Evolutionary conservation across 768 basidiomycete species (phyloP), one percentile per base, ranked within the genome.

Genomic region (Kwoniella mangroviensis): DNA sequence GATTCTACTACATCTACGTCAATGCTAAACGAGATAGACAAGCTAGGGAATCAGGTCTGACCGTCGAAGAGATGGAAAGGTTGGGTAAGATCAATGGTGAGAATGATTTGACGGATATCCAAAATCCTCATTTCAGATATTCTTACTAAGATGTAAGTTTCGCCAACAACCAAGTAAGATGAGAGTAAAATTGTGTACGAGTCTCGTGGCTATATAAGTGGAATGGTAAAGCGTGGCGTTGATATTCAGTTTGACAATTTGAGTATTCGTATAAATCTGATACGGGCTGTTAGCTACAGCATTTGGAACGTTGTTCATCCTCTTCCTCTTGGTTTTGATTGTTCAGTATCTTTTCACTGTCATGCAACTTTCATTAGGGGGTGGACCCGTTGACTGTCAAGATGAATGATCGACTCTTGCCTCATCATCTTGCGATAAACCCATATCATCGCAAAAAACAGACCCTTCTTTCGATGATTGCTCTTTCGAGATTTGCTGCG

Each of bases 21-120:
- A 67, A 67, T 24, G 41, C 41, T 19, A 42, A 28, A 12, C 42
- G 66, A 34, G 57, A 67, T 52, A 28, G 22, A n/a, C 26, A 28
- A 22, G 66, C 57, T 19, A 45, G 19, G 17, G 57, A n/a, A 10
- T 45, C 34, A 45, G 66, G 66, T 15, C n/a, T 67, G 12, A 22
- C 26, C 2, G 57, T 13, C n/a, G 66, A 67, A 52, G 56, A 58
- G 41, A 55, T 55, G 55, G 55, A 59, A 60, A 56, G 42, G n/a
- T 45, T 58, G 15, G 66, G 66, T 26, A 58, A 60, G 22, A 56
- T 67, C 11, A 60, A 60, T 60, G 66, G 51, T 24, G 56, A 59
- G 34, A 66, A 57, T 42, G 65, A 66, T 57, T 22, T 66, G 26
- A 66, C 65, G 15, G 65, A 66, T 66, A 54, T 66, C 13, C 52